Percentiles rank a stretch among this genome's conserved stretches.
Evolutionary conservation across 495 filamentous ascomycete genomes (phyloP).

Genomic region (Aspergillus diversus): DNA sequence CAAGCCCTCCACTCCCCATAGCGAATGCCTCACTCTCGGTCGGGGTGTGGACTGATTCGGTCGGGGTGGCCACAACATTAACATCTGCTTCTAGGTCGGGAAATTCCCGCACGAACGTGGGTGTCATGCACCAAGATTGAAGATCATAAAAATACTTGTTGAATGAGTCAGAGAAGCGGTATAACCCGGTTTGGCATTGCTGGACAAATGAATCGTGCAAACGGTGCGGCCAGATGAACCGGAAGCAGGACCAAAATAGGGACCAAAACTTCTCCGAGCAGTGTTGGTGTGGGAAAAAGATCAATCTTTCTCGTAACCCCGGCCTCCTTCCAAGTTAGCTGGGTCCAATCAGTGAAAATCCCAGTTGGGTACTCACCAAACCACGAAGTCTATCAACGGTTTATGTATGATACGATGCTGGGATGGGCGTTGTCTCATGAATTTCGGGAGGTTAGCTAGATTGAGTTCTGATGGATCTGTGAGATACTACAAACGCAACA

Average conservation of each 20-base stretch:
- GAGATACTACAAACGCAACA: conserved; percentile 6
- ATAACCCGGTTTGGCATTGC: conserved; percentile 15
- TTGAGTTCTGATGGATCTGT: conserved; percentile 18
- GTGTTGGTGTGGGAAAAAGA: conserved; percentile 20
- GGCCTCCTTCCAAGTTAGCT: conserved; percentile 14
- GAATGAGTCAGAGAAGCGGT: conserved; percentile 17
- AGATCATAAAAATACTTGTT: conserved; percentile 21
- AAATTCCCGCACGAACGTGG: conserved; percentile 19
- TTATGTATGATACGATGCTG: conserved; percentile 23
- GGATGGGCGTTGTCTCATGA: conserved; percentile 22
- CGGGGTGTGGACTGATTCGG: neutral
- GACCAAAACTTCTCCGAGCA: conserved; percentile 24
- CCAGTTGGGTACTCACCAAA: conserved; percentile 14
- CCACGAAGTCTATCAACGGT: conserved; percentile 22
- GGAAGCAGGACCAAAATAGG: conserved; percentile 22
- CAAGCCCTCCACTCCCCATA: conserved; percentile 1
- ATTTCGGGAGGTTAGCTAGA: conserved; percentile 11
- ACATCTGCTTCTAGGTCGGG: conserved; percentile 18
- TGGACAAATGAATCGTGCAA: conserved; percentile 11
- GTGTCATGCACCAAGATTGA: conserved; percentile 21
- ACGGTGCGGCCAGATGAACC: conserved; percentile 20
- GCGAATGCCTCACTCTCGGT: neutral
- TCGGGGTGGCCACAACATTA: conserved; percentile 6
- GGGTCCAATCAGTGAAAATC: neutral
- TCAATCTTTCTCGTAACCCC: conserved; percentile 19